A percentile compares a stretch with the other conserved stretches of the same genome.
Evolutionary conservation across 2,329 filamentous ascomycete species (phyloP).

Genomic region (Aureobasidium musti): DNA sequence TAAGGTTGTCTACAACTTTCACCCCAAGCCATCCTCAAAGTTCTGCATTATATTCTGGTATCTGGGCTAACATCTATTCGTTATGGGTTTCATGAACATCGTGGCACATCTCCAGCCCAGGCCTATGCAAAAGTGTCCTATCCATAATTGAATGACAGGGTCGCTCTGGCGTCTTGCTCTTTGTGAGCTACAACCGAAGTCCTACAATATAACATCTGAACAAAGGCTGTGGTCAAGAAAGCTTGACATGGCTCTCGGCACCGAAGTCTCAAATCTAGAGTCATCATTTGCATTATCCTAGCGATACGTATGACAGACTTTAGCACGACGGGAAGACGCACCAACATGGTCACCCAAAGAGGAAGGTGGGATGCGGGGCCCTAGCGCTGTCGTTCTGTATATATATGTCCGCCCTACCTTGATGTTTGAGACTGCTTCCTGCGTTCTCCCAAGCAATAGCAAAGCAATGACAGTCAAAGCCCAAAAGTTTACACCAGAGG

Average conservation of each 20-base stretch:
- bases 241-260: not conserved
- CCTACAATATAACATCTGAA: no score
- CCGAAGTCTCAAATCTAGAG: not conserved
- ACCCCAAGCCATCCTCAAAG: no score
- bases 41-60: no score
- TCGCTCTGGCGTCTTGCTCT: no score
- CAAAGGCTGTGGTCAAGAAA: not conserved
- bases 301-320: not conserved
- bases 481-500: slow-evolving; percentile 72
- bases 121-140: no score
- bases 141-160: no score
- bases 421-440: slow-evolving; percentile 1
- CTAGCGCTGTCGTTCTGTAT: not conserved
- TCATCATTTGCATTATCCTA: not conserved
- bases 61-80: no score
- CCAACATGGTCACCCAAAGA: slow-evolving; percentile 10
- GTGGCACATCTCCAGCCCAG: no score
- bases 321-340: not conserved
- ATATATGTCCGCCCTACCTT: slow-evolving; percentile 19
- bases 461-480: slow-evolving; percentile 68
- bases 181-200: not conserved
- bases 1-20: no score
- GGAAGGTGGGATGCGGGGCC: slow-evolving; percentile 21
- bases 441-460: not conserved
- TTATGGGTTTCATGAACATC: no score